Conservation (phyloP, 176 grass and related monocot genomes). For the Ampelocalamus luodianensis region DNA sequence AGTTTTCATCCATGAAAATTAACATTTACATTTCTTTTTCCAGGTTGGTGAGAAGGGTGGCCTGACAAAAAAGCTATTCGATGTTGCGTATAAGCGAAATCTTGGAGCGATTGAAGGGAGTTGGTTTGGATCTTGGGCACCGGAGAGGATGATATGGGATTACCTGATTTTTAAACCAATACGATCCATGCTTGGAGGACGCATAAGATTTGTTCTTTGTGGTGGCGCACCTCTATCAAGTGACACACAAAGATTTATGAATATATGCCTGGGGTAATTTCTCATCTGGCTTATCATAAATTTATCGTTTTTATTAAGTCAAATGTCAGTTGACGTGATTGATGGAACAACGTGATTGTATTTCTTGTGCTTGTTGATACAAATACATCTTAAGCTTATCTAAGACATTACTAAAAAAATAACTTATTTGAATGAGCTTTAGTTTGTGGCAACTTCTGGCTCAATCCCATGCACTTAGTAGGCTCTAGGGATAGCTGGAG, state of each 20-base stretch:
- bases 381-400: neutral
- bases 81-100: constrained; percentile 71
- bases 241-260: constrained; percentile 93
- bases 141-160: constrained; percentile 81
- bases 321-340: neutral
- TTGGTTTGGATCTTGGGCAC: constrained; percentile 72
- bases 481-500: neutral
- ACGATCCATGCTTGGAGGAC: constrained; percentile 72
- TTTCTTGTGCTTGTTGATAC: neutral
- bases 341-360: neutral
- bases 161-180: constrained; percentile 68
- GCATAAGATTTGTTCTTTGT: constrained; percentile 79
- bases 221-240: constrained; percentile 80
- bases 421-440: neutral
- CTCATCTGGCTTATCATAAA: neutral
- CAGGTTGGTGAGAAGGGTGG: constrained; percentile 86
- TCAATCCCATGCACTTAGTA: neutral
- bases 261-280: constrained; percentile 89
- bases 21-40: constrained; percentile 19
- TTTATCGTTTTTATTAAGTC: neutral
- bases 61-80: constrained; percentile 70
- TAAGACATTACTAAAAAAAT: neutral
- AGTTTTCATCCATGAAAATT: neutral
- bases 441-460: neutral
- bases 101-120: constrained; percentile 69